Conservation (phyloP, 345 rosid species). For the Lepidium didymum region DNA sequence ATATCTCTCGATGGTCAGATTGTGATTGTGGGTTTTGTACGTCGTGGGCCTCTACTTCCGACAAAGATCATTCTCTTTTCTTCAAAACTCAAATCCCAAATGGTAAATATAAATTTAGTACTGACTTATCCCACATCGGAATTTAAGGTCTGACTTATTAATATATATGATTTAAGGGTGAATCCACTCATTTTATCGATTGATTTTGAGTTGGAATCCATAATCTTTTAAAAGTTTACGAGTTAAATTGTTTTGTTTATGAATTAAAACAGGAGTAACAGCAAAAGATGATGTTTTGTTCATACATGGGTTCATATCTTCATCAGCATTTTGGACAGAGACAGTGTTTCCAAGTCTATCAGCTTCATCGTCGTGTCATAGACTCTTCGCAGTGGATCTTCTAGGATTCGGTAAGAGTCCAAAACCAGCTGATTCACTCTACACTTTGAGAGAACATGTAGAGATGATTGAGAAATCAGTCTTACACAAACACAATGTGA, state of each 20-base stretch:
- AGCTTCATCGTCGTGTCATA: conserved; percentile 37
- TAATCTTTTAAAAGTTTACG: too few species aligned
- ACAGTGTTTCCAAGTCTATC: conserved; percentile 85
- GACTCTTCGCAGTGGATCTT: conserved; percentile 83
- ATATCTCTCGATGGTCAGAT: conserved; percentile 81
- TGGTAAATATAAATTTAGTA: conserved; percentile 28
- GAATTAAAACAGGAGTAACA: background rate
- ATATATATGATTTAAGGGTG: too few species aligned
- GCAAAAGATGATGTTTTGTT: conserved; percentile 78
- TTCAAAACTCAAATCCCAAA: conserved; percentile 59
- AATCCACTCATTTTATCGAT: too few species aligned
- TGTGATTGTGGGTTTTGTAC: conserved; percentile 80
- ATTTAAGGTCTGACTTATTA: too few species aligned
- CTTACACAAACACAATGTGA: conserved; percentile 49
- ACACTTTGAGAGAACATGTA: conserved; percentile 79
- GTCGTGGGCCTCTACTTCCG: conserved; percentile 51
- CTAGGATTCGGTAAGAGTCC: conserved; percentile 97
- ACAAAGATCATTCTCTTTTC: conserved; percentile 47
- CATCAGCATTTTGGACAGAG: conserved; percentile 94
- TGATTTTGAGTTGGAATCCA: too few species aligned
- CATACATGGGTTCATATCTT: conserved; percentile 97
- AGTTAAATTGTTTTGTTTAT: too few species aligned
- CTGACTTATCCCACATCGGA: too few species aligned
- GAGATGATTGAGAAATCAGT: conserved; percentile 88
- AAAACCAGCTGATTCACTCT: conserved; percentile 86